Conservation (phyloP, 179 eudicot genomes). For the Dionaea muscipula region DNA sequence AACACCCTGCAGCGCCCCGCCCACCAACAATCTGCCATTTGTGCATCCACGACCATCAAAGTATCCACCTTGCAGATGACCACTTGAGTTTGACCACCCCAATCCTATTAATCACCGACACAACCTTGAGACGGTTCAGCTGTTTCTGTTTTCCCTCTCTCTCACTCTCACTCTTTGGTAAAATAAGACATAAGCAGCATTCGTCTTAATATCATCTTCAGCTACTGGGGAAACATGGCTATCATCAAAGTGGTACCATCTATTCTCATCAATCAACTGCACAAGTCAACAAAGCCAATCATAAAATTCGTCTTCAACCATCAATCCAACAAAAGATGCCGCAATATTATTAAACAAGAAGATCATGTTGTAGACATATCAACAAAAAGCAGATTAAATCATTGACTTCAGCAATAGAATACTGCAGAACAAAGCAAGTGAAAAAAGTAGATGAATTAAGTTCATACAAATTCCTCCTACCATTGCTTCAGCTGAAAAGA, state of each 20-base stretch:
- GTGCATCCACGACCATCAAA: background rate
- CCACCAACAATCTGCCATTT: background rate
- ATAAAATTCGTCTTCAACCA: constrained; percentile 1
- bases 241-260: constrained; percentile 95
- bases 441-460: no score
- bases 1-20: background rate
- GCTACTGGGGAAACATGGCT: constrained; percentile 61
- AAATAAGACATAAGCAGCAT: constrained; percentile 92
- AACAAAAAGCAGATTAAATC: no score
- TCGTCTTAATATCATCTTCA: constrained; percentile 66
- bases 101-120: constrained; percentile 10
- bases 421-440: no score
- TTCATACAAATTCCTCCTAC: no score
- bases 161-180: constrained; percentile 53
- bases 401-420: no score
- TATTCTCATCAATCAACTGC: constrained; percentile 77
- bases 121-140: constrained; percentile 30
- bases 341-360: no score
- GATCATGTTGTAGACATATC: no score
- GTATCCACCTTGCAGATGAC: background rate
- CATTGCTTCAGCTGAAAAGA: no score
- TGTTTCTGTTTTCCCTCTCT: constrained; percentile 10
- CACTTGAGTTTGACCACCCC: background rate
- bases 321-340: no score
- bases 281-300: constrained; percentile 10